Base-by-base conservation (phyloP, 108 stramenopile genomes). In the Nitzschia putrida region DNA sequence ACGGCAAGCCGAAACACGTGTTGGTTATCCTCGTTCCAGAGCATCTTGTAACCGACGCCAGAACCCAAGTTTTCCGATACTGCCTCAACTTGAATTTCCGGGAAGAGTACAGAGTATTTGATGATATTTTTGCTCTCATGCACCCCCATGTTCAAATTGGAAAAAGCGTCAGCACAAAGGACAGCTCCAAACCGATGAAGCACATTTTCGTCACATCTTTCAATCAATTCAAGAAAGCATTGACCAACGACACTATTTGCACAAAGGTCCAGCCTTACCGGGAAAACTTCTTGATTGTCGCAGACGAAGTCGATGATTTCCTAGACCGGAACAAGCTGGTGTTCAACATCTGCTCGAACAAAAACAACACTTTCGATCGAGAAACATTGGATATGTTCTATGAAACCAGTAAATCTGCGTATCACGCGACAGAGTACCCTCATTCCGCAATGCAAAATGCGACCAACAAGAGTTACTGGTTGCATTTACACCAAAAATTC, bases 271-370 rank as follows among this genome's bases (percentile, higher is more conserved):
- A 57, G 52, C 66, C 73, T 38, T 43, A 65, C 25, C 42, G 73
- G 12, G 66, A 74, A 43, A 51, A 67, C 14, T 50, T 74, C 43
- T 40, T 74, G 57, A 58, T 74, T 16, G 58, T 68, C 9, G 73
- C 66, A 0, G 73, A 74, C 43, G 73, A 74, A 51, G 61, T 57
- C 3, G 67, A 68, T 25, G 67, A 68, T 16, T 68, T 68, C 41
- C 37, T 53, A 16, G 73, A 74, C 14, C 56, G 73, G 9, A 74
- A 74, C 59, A 74, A 74, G 40, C 73, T 74, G 34, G 66, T 74
- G n/a, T 74, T 74, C 73, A 74, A 74, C 37, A 74, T 74, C 12
- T 74, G 73, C 45, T 74, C 73, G 40, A 74, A 74, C 57, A 74
- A 74, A 41, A 53, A 24, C 58, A 67, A 66, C 23, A 9, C 73